Conservation (phyloP, 2,329 filamentous ascomycete species). For the Herpotrichia juniperi region DNA sequence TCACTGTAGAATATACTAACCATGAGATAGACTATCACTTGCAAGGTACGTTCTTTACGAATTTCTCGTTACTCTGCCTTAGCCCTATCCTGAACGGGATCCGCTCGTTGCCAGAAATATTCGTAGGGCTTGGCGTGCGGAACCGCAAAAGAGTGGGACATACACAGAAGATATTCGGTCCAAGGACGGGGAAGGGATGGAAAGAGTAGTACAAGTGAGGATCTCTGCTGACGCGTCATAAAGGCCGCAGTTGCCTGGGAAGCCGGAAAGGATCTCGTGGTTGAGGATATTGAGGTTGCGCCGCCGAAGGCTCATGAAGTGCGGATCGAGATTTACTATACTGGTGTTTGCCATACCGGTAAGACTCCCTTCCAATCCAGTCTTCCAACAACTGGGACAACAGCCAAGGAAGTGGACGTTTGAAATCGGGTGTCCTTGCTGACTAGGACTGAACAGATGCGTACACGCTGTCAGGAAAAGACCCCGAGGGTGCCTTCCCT, state of each 20-base stretch:
- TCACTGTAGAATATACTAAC: slow-evolving; percentile 12
- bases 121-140: slow-evolving; percentile 31
- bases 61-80: slow-evolving; percentile 69
- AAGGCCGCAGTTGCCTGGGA: slow-evolving; percentile 96
- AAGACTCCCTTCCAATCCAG: slow-evolving; percentile 22
- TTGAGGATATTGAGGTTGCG: slow-evolving; percentile 92
- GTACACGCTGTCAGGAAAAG: slow-evolving; percentile 78
- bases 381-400: too few relatives aligned
- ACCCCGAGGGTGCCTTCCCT: slow-evolving; percentile 74
- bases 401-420: too few relatives aligned
- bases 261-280: slow-evolving; percentile 83
- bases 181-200: slow-evolving; percentile 10
- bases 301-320: slow-evolving; percentile 93
- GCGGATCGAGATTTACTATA: slow-evolving; percentile 96
- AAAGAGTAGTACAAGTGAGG: neutral
- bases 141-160: slow-evolving; percentile 27
- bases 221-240: slow-evolving; percentile 17
- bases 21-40: slow-evolving; percentile 78
- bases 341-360: slow-evolving; percentile 98
- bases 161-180: neutral
- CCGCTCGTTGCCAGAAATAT: neutral
- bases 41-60: slow-evolving; percentile 89
- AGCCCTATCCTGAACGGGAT: slow-evolving; percentile 7
- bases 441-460: slow-evolving; percentile 48
- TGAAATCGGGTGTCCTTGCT: neutral